phyloP scores from a whole-genome alignment of 257 asterid species.

The Lavandula angustifolia region DNA sequence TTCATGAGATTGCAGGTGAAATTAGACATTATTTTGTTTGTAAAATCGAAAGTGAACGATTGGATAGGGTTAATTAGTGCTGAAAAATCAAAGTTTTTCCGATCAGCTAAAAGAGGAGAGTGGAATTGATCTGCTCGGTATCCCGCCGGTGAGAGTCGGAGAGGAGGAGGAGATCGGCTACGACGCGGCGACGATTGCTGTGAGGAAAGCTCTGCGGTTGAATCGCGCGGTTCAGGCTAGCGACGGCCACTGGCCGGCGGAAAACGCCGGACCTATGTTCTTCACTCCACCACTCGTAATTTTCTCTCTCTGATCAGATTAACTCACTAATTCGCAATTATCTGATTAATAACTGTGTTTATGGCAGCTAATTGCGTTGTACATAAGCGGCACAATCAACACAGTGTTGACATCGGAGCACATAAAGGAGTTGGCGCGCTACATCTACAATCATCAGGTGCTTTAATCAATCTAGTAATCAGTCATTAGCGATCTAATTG shows the following conservation, averaged over 20 bases:
- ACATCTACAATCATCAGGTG: slow-evolving; percentile 78
- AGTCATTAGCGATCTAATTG: background rate
- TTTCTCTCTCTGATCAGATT: too few relatives aligned
- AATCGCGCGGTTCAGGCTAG: slow-evolving; percentile 69
- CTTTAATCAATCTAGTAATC: background rate
- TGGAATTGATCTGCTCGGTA: slow-evolving; percentile 52
- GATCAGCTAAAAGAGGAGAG: slow-evolving; percentile 51
- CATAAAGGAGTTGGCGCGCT: slow-evolving; percentile 62
- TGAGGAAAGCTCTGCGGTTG: slow-evolving; percentile 55
- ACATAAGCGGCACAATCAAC: slow-evolving; percentile 69
- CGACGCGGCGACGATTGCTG: slow-evolving; percentile 50
- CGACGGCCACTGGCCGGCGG: slow-evolving; percentile 87
- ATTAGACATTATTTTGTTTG: background rate
- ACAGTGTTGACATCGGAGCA: slow-evolving; percentile 54
- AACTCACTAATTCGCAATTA: too few relatives aligned
- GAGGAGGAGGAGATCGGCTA: slow-evolving; percentile 52
- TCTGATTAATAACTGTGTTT: too few relatives aligned
- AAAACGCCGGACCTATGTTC: slow-evolving; percentile 70
- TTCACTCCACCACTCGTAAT: slow-evolving; percentile 49
- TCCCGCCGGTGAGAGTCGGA: slow-evolving; percentile 50
- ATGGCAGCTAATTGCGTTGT: slow-evolving; percentile 65
- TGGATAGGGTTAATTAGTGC: too few relatives aligned
- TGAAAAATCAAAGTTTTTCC: background rate
- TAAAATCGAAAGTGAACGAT: too few relatives aligned
- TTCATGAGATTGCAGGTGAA: slow-evolving; percentile 56